Evolutionary conservation across 2,329 filamentous ascomycete genomes (phyloP).

Genomic region (Exophiala sp.): DNA sequence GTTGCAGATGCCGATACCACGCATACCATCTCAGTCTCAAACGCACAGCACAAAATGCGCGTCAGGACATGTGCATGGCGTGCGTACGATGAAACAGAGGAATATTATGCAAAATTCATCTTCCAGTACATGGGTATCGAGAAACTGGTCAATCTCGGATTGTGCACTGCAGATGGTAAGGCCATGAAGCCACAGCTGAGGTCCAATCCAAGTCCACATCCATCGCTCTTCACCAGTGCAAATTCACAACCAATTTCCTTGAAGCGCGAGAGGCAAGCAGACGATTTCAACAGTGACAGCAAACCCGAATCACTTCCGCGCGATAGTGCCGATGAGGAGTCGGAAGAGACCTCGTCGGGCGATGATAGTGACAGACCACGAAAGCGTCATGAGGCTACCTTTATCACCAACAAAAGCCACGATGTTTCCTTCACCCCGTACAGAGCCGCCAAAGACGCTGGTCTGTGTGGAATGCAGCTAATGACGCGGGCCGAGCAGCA

Average conservation of each 20-base stretch:
- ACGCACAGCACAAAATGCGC: not conserved
- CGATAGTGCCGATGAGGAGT: not conserved
- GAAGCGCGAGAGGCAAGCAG: constrained; percentile 5
- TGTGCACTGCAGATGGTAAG: constrained; percentile 75
- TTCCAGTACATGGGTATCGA: constrained; percentile 18
- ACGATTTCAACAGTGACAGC: no score
- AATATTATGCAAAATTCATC: constrained; percentile 14
- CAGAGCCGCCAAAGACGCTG: no score
- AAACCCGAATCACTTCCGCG: no score
- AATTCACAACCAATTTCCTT: not conserved
- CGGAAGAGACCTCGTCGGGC: not conserved
- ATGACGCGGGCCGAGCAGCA: not conserved
- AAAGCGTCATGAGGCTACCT: not conserved
- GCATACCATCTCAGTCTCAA: not conserved
- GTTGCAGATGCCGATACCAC: not conserved
- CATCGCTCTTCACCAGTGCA: not conserved
- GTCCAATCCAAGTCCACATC: not conserved
- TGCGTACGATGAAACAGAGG: constrained; percentile 8
- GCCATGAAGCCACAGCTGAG: not conserved
- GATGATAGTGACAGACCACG: not conserved
- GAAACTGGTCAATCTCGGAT: constrained; percentile 65
- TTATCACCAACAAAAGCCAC: not conserved
- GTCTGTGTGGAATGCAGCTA: not conserved
- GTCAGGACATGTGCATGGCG: not conserved
- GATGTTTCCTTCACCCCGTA: no score